A percentile compares a stretch with the other conserved stretches of the same genome.
Evolutionary conservation across 129 eudicot species (phyloP).

Genomic region (Arctium minus): DNA sequence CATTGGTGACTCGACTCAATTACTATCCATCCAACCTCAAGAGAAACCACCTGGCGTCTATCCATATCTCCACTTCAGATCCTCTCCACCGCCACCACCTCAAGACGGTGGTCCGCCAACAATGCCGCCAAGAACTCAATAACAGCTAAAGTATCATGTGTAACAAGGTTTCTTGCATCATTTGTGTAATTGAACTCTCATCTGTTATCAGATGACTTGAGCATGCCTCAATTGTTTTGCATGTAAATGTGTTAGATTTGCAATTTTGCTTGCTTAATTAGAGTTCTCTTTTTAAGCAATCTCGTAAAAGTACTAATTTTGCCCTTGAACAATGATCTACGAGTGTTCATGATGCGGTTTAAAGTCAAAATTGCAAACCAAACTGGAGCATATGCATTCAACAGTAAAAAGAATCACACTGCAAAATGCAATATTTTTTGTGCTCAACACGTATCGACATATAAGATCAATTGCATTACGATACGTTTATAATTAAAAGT

Average conservation of each 20-base stretch:
- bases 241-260: not conserved
- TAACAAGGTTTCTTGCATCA: constrained; percentile 9
- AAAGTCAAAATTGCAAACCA: too few species aligned
- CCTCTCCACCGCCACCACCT: constrained; percentile 37
- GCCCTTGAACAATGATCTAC: too few species aligned
- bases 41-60: constrained; percentile 78
- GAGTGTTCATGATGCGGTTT: too few species aligned
- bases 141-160: not conserved
- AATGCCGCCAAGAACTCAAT: constrained; percentile 20
- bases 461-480: too few species aligned
- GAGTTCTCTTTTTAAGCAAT: not conserved
- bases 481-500: too few species aligned
- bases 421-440: too few species aligned
- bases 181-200: constrained; percentile 1
- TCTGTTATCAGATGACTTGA: constrained; percentile 12
- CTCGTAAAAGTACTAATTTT: too few species aligned
- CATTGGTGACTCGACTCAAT: constrained; percentile 81
- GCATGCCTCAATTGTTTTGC: constrained; percentile 12
- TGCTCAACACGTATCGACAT: too few species aligned
- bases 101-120: constrained; percentile 24
- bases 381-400: too few species aligned
- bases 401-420: too few species aligned
- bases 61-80: constrained; percentile 58
- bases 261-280: not conserved
- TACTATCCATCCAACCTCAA: constrained; percentile 69